These are phyloP conservation scores for Neurospora sp. DNA, from an alignment of 495 filamentous ascomycete species.

Conservation along the genomic window DNA sequence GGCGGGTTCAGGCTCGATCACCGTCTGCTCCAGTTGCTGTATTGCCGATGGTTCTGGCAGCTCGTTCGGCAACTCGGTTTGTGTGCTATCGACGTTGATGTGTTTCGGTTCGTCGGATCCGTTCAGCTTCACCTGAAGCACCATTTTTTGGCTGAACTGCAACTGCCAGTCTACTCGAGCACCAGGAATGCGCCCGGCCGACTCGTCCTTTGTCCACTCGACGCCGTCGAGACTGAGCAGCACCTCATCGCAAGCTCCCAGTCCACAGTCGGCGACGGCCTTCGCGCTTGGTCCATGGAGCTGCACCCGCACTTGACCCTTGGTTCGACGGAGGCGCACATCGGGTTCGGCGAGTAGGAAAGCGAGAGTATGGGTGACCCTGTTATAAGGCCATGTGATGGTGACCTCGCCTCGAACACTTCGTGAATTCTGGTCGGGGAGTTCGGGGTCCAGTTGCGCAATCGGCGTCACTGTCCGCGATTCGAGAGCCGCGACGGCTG, in stretches of 20 bases:
- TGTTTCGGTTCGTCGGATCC: constrained; percentile 25
- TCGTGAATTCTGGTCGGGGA: constrained; percentile 22
- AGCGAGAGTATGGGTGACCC: constrained; percentile 56
- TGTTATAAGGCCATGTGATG: constrained; percentile 86
- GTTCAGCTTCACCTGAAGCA: constrained; percentile 40
- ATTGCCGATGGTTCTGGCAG: neutral
- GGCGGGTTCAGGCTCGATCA: neutral
- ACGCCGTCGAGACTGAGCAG: constrained; percentile 56
- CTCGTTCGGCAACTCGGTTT: constrained; percentile 3
- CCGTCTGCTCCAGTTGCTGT: neutral
- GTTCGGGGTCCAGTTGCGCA: constrained; percentile 54
- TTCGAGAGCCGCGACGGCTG: constrained; percentile 5
- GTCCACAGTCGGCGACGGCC: constrained; percentile 49
- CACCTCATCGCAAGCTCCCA: constrained; percentile 72
- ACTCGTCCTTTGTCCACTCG: constrained; percentile 40
- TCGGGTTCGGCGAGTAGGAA: constrained; percentile 79
- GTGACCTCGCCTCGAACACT: constrained; percentile 55
- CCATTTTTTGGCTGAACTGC: constrained; percentile 45
- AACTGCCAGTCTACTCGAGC: constrained; percentile 68
- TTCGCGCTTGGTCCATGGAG: constrained; percentile 66
- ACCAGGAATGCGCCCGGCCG: constrained; percentile 52
- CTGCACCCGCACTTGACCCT: constrained; percentile 73
- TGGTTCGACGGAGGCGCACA: constrained; percentile 65
- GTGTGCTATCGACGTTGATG: constrained; percentile 39
- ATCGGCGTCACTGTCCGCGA: constrained; percentile 38